phyloP scores from a whole-genome alignment of 352 stramenopile genomes.

The Lagenidium giganteum region DNA sequence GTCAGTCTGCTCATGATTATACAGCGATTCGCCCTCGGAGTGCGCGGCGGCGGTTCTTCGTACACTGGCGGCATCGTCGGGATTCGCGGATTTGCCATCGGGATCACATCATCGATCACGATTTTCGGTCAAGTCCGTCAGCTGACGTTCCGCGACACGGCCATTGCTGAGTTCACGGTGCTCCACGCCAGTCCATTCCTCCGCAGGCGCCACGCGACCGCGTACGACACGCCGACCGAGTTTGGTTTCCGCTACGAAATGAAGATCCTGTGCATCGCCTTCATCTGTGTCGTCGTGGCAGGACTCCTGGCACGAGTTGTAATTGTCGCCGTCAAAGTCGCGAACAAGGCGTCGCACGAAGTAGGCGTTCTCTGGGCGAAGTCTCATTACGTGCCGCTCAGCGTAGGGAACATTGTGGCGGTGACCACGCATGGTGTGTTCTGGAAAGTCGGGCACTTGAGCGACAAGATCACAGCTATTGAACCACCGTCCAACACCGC shows the following conservation, averaged over 20 bases:
- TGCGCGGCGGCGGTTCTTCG: constrained; percentile 3
- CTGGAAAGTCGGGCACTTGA: no score
- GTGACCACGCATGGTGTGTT: constrained; percentile 10
- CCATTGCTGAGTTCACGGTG: neutral
- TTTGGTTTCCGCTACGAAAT: constrained; percentile 11
- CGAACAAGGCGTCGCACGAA: neutral
- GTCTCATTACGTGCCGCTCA: constrained; percentile 16
- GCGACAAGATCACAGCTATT: no score
- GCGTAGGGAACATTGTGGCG: constrained; percentile 5
- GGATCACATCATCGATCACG: constrained; percentile 16
- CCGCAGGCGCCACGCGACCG: neutral
- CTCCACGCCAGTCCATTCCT: neutral
- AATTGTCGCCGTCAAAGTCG: neutral
- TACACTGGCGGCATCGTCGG: constrained; percentile 11
- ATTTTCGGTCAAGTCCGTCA: constrained; percentile 15
- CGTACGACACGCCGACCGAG: neutral
- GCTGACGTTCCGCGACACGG: constrained; percentile 10
- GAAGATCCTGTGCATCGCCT: constrained; percentile 1
- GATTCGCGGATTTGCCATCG: constrained; percentile 17
- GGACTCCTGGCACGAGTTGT: no score
- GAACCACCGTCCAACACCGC: no score
- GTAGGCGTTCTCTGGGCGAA: constrained; percentile 7
- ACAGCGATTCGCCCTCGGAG: neutral
- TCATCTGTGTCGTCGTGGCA: neutral
- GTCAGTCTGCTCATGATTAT: constrained; percentile 8